Conservation (phyloP, 2,329 filamentous ascomycete genomes). For the Purpureocillium lavendulum region DNA sequence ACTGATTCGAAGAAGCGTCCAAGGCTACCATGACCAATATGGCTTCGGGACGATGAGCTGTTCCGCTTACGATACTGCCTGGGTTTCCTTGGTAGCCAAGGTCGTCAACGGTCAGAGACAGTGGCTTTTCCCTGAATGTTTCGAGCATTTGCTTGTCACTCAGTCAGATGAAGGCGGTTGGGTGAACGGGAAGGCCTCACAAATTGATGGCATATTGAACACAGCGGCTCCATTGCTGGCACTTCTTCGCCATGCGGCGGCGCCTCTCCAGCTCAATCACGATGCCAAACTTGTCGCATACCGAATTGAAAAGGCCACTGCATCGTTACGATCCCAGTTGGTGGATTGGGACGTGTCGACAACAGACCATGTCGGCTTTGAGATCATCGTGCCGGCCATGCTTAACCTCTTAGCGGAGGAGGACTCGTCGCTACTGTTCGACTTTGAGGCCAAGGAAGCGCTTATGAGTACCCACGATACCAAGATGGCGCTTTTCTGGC, state of each 20-base stretch:
- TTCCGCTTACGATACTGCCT: slow-evolving; percentile 9
- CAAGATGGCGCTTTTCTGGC: slow-evolving; percentile 1
- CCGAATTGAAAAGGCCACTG: slow-evolving; percentile 2
- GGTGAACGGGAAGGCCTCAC: neutral
- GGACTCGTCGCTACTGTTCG: slow-evolving; percentile 1
- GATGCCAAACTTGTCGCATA: neutral
- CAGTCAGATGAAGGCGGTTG: slow-evolving; percentile 7
- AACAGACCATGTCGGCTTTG: slow-evolving; percentile 10
- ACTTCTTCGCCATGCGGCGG: slow-evolving; percentile 3
- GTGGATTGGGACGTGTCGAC: slow-evolving; percentile 5
- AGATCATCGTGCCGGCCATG: slow-evolving; percentile 9
- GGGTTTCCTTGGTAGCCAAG: slow-evolving; percentile 9
- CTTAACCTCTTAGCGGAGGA: slow-evolving; percentile 4
- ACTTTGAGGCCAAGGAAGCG: slow-evolving; percentile 1
- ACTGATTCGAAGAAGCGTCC: slow-evolving; percentile 1
- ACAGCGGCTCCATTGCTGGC: slow-evolving; percentile 8
- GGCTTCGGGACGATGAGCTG: slow-evolving; percentile 4
- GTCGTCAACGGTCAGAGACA: neutral
- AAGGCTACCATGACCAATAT: neutral
- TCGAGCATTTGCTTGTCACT: slow-evolving; percentile 5
- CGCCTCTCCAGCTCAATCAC: slow-evolving; percentile 2
- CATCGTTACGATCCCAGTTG: slow-evolving; percentile 1
- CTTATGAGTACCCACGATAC: slow-evolving; percentile 1
- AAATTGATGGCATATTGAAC: slow-evolving; percentile 10
- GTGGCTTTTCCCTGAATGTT: slow-evolving; percentile 11